These are phyloP conservation scores for Aureobasidium sp. DNA, from an alignment of 2,329 filamentous ascomycete species.

Conservation along the genomic window DNA sequence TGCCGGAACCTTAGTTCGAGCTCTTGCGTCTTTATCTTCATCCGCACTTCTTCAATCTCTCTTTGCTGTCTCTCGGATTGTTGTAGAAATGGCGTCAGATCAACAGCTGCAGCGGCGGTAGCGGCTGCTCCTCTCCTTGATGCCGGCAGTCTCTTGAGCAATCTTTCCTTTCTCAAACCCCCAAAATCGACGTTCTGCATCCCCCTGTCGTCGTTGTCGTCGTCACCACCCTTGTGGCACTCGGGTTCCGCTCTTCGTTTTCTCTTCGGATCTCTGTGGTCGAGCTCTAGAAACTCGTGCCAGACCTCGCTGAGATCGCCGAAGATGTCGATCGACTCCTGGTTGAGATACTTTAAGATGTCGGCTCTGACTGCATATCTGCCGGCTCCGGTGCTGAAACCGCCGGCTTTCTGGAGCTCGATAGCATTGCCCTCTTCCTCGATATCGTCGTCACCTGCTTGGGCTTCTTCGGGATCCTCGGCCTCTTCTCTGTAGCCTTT, in stretches of 20 bases:
- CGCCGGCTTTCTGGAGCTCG: conserved; percentile 5
- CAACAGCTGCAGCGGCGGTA: background rate
- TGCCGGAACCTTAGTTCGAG: background rate
- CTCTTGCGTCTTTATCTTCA: background rate
- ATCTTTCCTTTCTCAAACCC: background rate
- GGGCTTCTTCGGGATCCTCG: background rate
- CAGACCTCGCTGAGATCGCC: background rate
- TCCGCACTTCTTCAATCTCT: background rate
- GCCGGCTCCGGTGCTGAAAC: background rate
- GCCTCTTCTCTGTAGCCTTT: conserved; percentile 1
- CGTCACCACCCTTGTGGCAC: background rate
- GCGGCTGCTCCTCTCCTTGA: background rate
- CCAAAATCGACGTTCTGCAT: conserved; percentile 7
- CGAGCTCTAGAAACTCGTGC: background rate
- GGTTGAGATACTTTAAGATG: conserved; percentile 6
- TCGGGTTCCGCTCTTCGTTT: background rate
- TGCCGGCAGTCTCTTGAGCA: background rate
- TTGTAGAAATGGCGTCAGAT: background rate
- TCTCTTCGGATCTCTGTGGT: conserved; percentile 1
- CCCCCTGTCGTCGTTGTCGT: background rate
- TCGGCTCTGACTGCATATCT: background rate
- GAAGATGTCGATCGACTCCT: conserved; percentile 7
- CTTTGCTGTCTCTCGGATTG: background rate
- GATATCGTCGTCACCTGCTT: background rate
- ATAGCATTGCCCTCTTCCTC: conserved; percentile 1